phyloP scores from a whole-genome alignment of 2,329 filamentous ascomycete species.

The Dendrostoma leiphaemia region DNA sequence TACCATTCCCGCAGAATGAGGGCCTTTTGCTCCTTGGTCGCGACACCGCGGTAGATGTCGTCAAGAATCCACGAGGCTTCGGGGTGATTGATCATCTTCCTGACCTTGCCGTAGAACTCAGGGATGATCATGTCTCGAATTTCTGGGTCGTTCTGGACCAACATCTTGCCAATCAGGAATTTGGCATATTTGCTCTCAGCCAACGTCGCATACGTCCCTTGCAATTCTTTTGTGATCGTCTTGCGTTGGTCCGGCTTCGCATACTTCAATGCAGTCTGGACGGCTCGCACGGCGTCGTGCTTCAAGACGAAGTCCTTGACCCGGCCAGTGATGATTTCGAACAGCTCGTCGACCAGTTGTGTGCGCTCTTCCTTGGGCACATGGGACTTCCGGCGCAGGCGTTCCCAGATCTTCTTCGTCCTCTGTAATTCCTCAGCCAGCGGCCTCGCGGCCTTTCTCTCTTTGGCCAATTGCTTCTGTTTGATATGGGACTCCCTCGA shows the following conservation, averaged over 20 bases:
- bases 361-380: slow-evolving; percentile 87
- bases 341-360: slow-evolving; percentile 83
- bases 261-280: slow-evolving; percentile 97
- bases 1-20: slow-evolving; percentile 92
- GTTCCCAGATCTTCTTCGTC: slow-evolving; percentile 97
- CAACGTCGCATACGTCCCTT: slow-evolving; percentile 78
- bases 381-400: slow-evolving; percentile 86
- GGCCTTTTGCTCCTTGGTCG: slow-evolving; percentile 82
- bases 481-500: slow-evolving; percentile 89
- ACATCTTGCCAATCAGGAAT: slow-evolving; percentile 91
- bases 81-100: slow-evolving; percentile 90
- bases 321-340: slow-evolving; percentile 83
- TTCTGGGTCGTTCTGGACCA: slow-evolving; percentile 86
- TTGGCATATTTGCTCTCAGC: slow-evolving; percentile 97
- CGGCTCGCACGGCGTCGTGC: slow-evolving; percentile 94
- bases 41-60: slow-evolving; percentile 88
- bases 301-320: slow-evolving; percentile 97
- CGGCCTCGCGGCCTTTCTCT: slow-evolving; percentile 90
- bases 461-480: slow-evolving; percentile 82
- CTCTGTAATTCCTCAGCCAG: slow-evolving; percentile 85
- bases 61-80: slow-evolving; percentile 98
- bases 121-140: slow-evolving; percentile 86
- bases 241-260: slow-evolving; percentile 80
- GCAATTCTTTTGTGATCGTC: slow-evolving; percentile 82
- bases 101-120: slow-evolving; percentile 93